A percentile compares a stretch with the other conserved stretches of the same genome.
Evolutionary conservation across 257 asterid genomes (phyloP).

Genomic region (Gentiana macrophylla): DNA sequence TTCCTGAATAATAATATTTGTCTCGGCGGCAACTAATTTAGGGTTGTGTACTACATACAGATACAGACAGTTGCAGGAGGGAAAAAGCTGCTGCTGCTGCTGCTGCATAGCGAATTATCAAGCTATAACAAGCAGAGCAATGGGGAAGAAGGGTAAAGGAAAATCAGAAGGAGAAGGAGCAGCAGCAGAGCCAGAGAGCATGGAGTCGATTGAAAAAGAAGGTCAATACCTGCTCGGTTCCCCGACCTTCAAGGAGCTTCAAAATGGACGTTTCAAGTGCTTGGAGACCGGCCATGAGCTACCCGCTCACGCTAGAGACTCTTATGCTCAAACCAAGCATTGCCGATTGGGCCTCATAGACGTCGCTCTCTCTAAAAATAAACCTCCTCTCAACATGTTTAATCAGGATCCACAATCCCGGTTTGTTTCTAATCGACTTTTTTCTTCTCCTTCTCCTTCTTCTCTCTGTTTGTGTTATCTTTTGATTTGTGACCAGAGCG

Average conservation of each 20-base stretch:
- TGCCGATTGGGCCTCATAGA: conserved; percentile 88
- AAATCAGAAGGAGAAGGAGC: conserved; percentile 27
- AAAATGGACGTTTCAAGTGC: conserved; percentile 75
- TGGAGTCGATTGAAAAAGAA: conserved; percentile 22
- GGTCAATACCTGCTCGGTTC: conserved; percentile 61
- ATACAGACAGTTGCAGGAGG: no score
- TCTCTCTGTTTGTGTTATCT: not conserved
- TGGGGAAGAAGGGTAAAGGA: conserved; percentile 54
- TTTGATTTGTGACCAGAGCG: not conserved
- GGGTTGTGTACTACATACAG: no score
- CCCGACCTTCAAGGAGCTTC: conserved; percentile 58
- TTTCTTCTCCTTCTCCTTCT: not conserved
- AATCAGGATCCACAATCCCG: conserved; percentile 58
- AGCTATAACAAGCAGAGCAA: conserved; percentile 5
- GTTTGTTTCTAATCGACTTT: conserved; percentile 14
- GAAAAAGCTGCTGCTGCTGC: no score
- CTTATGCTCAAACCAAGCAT: conserved; percentile 74
- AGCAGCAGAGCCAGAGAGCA: conserved; percentile 8
- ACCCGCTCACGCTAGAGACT: conserved; percentile 57
- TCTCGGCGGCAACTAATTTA: no score
- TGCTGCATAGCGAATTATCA: no score
- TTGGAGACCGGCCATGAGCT: conserved; percentile 93
- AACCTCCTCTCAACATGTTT: conserved; percentile 91
- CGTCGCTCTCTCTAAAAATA: conserved; percentile 45
- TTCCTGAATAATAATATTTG: no score